Percentiles rank a stretch among this genome's conserved stretches.
These are phyloP conservation scores for Aspergillus quadricinctus DNA, from an alignment of 2,329 filamentous ascomycete species.

Conservation along the genomic window DNA sequence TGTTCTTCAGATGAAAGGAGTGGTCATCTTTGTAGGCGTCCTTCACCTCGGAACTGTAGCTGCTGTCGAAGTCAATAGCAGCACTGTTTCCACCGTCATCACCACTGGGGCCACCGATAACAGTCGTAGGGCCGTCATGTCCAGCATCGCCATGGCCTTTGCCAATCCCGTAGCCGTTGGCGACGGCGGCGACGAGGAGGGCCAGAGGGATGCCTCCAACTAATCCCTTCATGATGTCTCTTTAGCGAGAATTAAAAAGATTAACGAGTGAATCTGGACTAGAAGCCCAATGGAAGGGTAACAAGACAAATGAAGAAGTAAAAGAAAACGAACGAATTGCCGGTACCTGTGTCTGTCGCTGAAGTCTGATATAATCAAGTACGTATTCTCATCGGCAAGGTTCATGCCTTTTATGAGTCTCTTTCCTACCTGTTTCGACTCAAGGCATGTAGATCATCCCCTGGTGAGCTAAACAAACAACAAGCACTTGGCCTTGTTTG, in stretches of 20 bases:
- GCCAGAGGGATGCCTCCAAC: constrained; percentile 33
- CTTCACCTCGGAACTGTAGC: constrained; percentile 13
- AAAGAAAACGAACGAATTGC: constrained; percentile 6
- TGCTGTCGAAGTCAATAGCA: not conserved
- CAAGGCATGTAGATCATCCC: not conserved
- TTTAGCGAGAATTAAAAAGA: not conserved
- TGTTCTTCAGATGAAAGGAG: constrained; percentile 16
- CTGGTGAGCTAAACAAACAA: not conserved
- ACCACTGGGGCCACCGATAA: constrained; percentile 20
- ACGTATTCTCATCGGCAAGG: not conserved
- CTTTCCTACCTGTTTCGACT: constrained; percentile 7
- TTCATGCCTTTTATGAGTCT: constrained; percentile 5
- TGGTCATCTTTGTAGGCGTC: constrained; percentile 19
- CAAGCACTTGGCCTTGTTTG: not conserved
- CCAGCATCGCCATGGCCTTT: not conserved
- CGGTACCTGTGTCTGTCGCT: not conserved
- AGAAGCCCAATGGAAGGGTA: constrained; percentile 1
- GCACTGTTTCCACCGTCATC: constrained; percentile 14
- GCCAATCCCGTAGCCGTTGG: not conserved
- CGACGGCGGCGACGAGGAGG: constrained; percentile 23
- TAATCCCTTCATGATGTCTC: constrained; percentile 33
- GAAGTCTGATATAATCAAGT: not conserved
- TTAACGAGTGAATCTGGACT: constrained; percentile 12
- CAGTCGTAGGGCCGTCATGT: constrained; percentile 8
- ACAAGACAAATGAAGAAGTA: not conserved